A percentile compares a stretch with the other conserved stretches of the same genome.
Conservation (phyloP, 2,329 filamentous ascomycete species). For the Berkeleyomyces basicola region DNA sequence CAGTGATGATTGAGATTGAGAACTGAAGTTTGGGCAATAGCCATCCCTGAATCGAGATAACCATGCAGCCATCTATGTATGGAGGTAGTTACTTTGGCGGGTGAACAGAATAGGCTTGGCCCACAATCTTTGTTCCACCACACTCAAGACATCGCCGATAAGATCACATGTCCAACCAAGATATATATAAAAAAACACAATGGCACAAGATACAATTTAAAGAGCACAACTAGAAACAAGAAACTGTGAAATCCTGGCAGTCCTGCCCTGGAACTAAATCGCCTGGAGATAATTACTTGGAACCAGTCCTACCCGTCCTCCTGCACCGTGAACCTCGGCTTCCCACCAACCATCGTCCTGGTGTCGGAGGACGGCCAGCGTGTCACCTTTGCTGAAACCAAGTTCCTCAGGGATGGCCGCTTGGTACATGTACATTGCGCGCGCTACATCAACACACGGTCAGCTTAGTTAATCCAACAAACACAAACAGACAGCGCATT, state of each 20-base stretch:
- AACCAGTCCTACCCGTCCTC: conserved; percentile 42
- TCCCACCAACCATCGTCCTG: conserved; percentile 99
- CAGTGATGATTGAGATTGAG: too few species aligned
- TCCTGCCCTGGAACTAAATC: background rate
- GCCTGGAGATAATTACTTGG: conserved; percentile 52
- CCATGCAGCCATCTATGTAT: too few species aligned
- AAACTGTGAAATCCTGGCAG: background rate
- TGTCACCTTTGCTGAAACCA: conserved; percentile 80
- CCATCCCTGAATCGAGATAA: too few species aligned
- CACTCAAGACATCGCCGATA: background rate
- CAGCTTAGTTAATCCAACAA: conserved; percentile 2
- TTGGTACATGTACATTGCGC: conserved; percentile 85
- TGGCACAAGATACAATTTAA: background rate
- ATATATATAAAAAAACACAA: background rate
- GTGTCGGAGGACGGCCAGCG: conserved; percentile 70
- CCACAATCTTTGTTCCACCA: too few species aligned
- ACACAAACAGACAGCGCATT: background rate
- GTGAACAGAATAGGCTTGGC: too few species aligned
- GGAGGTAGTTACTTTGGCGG: too few species aligned
- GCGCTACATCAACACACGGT: conserved; percentile 37
- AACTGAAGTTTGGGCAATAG: too few species aligned
- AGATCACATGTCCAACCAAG: background rate
- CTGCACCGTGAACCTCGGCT: conserved; percentile 67
- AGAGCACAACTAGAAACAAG: background rate
- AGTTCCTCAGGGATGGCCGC: conserved; percentile 92